Conservation (phyloP, 768 basidiomycete genomes). For the Rhodotorula kratochvilovae region DNA sequence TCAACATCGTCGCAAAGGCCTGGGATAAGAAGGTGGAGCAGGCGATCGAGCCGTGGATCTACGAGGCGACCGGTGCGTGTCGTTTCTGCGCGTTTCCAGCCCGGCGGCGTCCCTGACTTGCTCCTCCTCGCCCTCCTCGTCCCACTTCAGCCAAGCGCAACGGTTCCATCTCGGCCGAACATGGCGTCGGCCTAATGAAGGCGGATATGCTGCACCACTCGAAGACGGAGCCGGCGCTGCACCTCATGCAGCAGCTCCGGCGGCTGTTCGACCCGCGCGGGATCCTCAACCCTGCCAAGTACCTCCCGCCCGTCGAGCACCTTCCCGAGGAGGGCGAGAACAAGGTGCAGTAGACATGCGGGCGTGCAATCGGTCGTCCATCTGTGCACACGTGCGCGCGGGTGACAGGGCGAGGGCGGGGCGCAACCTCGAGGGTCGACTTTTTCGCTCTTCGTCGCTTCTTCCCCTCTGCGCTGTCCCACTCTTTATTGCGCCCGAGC, state of each 20-base stretch:
- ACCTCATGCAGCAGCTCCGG: conserved; percentile 86
- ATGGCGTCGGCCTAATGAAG: conserved; percentile 95
- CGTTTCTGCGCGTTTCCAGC: background rate
- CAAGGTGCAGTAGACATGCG: conserved; percentile 9
- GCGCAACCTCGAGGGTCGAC: no score
- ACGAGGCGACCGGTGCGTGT: conserved; percentile 65
- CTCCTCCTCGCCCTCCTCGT: background rate
- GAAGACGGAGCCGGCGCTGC: conserved; percentile 71
- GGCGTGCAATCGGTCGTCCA: no score
- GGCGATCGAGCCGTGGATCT: conserved; percentile 90
- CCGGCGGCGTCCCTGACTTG: background rate
- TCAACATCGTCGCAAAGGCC: conserved; percentile 78
- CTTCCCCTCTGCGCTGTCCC: no score
- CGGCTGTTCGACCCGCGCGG: conserved; percentile 79
- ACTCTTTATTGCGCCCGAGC: no score
- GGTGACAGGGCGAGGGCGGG: no score
- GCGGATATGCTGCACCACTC: conserved; percentile 71
- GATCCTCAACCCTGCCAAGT: conserved; percentile 72
- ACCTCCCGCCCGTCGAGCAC: conserved; percentile 12
- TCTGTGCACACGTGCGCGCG: no score
- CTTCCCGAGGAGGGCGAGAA: conserved; percentile 13
- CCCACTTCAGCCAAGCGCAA: conserved; percentile 52
- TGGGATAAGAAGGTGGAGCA: conserved; percentile 79
- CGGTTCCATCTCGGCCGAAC: conserved; percentile 94
- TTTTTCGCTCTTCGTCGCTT: no score